Evolutionary conservation across 164 flowering plant genomes (phyloP), one percentile per base, ranked within the genome.

Genomic region (Vitis rotundifolia): DNA sequence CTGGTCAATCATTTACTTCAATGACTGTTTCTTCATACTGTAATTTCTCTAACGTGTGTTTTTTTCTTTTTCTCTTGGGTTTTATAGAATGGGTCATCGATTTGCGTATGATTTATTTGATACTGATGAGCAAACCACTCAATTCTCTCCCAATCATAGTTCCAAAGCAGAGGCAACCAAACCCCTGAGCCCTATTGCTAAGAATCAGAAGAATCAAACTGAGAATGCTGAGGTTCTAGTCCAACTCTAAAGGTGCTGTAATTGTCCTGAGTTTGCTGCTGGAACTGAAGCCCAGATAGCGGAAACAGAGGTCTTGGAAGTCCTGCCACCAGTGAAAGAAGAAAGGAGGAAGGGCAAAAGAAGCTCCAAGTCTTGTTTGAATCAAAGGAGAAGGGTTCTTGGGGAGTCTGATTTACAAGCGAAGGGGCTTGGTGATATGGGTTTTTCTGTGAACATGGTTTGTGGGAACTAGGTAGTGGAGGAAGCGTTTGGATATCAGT

Each of bases 331-430:
- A 58, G 72, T 59, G 57, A 59, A 69, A 7, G 14, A 49, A 7
- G 10, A 22, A 57, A 26, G 47, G 50, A 67, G 68, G 26, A 66
- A 18, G 63, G 63, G 65, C 22, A 71, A 72, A 55, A 67, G 68
- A 29, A 56, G 71, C n/a, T 10, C 2, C 55, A 60, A 69, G 29
- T 11, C 47, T 28, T 10, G 68, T 47, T 10, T 53, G 19, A 37
- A 61, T 37, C 19, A 62, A 44, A 73, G 69, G 59, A 59, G 73
- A 47, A 67, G 59, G 54, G 11, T 60, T 55, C 56, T 59, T 56
- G 74, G 61, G 37, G 71, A 69, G 68, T 37, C 65, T 68, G 75
- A 76, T 70, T 54, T 59, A 19, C 51, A 57, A 19, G 19, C 0
- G 9, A 37, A 37, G 44, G 44, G 44, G 44, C 44, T 37, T 37